Base-by-base conservation (phyloP, 345 rosid species). In the Acer negundo region DNA sequence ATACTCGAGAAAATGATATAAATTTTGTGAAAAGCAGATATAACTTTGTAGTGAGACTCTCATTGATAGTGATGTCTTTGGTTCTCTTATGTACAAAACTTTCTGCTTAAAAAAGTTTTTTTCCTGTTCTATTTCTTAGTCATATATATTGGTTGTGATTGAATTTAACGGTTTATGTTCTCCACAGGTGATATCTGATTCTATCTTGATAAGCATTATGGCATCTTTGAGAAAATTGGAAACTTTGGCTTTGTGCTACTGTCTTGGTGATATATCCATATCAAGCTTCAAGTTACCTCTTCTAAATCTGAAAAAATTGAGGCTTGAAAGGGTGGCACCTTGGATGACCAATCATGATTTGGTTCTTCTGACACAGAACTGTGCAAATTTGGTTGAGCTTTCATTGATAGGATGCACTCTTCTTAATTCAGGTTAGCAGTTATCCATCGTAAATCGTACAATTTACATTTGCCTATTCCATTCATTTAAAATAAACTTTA, bases 201-300 rank as follows among this genome's bases (percentile, higher is more conserved):
- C 74, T 72, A 76, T 82, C 78, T 47, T 94, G 75, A 82, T 70
- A 59, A 82, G 84, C 71, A 78, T 90, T 17, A 19, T 85, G 55
- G 59, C 73, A 47, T 91, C 90, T 8, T 80, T 87, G 81, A 86
- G 78, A 73, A 82, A 77, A 77, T 77, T 94, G 80, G 78, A 67
- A 85, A 85, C 64, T 46, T 77, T 94, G 82, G 84, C 90, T 73
- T 83, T 94, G 71, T 87, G 86, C 70, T 86, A 89, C 84, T 92
- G 95, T 84, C 84, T 89, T 44, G 97, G 98, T 85, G 95, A 89
- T 80, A 85, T 92, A 82, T 88, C 95, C 61, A 78, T 86, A 69
- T 75, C 81, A 74, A 85, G 89, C 81, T 90, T 94, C 80, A 84
- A 74, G 73, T 69, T 79, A 35, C 69, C 82, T 20, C 51, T 84